Conservation (phyloP, 352 stramenopile genomes). For the Pelagophyceae sp. region DNA sequence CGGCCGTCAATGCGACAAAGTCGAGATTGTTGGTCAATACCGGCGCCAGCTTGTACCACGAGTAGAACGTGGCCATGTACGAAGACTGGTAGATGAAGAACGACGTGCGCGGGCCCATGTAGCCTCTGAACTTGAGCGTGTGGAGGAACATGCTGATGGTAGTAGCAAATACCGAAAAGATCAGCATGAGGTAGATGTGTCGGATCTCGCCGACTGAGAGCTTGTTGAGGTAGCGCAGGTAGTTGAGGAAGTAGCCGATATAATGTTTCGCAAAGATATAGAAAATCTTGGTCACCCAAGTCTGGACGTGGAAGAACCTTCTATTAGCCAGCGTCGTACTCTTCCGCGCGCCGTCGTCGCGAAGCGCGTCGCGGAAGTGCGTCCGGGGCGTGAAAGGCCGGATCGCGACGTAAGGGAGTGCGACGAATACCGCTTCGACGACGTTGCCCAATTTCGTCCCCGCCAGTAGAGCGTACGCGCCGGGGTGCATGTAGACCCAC, state of each 20-base stretch:
- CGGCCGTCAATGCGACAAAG: background rate
- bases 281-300: background rate
- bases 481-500: background rate
- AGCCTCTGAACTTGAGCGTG: background rate
- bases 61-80: background rate
- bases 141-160: conserved; percentile 4
- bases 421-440: background rate
- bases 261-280: background rate
- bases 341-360: background rate
- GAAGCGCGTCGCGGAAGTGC: background rate
- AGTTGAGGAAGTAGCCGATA: conserved; percentile 6
- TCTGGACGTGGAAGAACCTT: background rate
- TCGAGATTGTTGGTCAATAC: background rate
- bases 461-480: background rate
- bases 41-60: background rate
- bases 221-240: background rate
- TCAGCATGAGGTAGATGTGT: background rate
- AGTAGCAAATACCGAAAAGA: background rate
- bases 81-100: background rate
- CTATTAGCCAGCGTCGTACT: no score
- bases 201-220: background rate
- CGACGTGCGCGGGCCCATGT: background rate
- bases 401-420: background rate
- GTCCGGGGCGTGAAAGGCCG: background rate
- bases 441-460: background rate